These are phyloP conservation scores for Trichoderma harzianum DNA, from an alignment of 2,329 filamentous ascomycete species.

Conservation along the genomic window DNA sequence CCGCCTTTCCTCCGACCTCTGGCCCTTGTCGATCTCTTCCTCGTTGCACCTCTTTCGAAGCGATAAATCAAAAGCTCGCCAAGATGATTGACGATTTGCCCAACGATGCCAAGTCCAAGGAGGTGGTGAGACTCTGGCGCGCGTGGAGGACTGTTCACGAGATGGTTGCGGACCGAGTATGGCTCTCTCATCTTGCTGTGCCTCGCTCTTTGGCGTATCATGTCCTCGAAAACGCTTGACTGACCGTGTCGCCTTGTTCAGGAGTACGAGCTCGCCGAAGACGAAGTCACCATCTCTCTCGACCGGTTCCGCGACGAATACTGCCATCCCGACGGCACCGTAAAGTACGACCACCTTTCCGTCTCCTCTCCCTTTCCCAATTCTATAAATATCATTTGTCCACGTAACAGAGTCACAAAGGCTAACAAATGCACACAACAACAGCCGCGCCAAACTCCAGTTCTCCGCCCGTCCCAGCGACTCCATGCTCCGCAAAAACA, in stretches of 20 bases:
- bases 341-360: slow-evolving; percentile 56
- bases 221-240: neutral
- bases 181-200: slow-evolving; percentile 28
- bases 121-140: slow-evolving; percentile 76
- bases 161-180: slow-evolving; percentile 87
- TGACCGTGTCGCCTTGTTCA: slow-evolving; percentile 35
- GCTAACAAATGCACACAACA: neutral
- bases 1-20: neutral
- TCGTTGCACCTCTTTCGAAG: neutral
- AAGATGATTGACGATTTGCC: slow-evolving; percentile 43
- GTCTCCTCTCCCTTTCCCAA: neutral
- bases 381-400: neutral
- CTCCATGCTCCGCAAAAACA: slow-evolving; percentile 81
- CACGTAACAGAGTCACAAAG: neutral
- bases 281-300: slow-evolving; percentile 82
- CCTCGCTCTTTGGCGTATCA: neutral
- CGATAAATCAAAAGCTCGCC: neutral
- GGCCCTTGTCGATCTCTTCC: neutral
- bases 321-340: slow-evolving; percentile 66
- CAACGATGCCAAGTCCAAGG: slow-evolving; percentile 50
- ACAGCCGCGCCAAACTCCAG: slow-evolving; percentile 76
- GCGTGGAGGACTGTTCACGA: slow-evolving; percentile 91
- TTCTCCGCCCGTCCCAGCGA: slow-evolving; percentile 84
- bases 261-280: slow-evolving; percentile 90
- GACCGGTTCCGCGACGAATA: slow-evolving; percentile 75